phyloP scores from a whole-genome alignment of 2,329 filamentous ascomycete genomes.

The Rhynchosporium graminicola region DNA sequence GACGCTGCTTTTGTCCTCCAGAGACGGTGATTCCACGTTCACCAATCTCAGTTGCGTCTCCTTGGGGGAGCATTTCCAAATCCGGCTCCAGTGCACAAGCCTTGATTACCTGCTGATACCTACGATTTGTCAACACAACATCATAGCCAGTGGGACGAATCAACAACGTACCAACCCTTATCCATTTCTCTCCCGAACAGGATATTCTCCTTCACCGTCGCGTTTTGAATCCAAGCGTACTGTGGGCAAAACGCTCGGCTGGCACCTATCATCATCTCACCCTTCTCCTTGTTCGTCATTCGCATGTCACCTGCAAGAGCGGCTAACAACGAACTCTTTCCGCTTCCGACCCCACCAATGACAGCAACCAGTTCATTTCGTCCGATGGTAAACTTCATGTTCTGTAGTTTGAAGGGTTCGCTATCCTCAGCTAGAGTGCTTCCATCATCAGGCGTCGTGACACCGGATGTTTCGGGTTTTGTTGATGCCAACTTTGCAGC shows the following conservation, averaged over 20 bases:
- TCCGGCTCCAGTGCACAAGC: conserved; percentile 82
- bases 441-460: conserved; percentile 52
- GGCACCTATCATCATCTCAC: conserved; percentile 74
- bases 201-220: conserved; percentile 85
- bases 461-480: conserved; percentile 43
- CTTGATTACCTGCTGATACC: conserved; percentile 60
- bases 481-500: conserved; percentile 42
- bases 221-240: conserved; percentile 97
- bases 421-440: conserved; percentile 55
- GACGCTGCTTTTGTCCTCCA: conserved; percentile 89
- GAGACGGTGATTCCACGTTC: conserved; percentile 95
- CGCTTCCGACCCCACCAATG: conserved; percentile 87
- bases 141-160: background rate
- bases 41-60: conserved; percentile 89
- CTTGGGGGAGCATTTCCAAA: conserved; percentile 87
- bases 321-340: conserved; percentile 86
- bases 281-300: conserved; percentile 58
- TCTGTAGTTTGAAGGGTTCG: conserved; percentile 72
- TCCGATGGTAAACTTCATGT: conserved; percentile 66
- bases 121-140: conserved; percentile 40
- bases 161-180: conserved; percentile 61
- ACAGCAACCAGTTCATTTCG: conserved; percentile 78
- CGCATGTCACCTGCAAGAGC: conserved; percentile 94
- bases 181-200: conserved; percentile 81
- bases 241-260: conserved; percentile 90